Evolutionary conservation across 2,329 filamentous ascomycete genomes (phyloP).

Genomic region (Whalleya microplaca): DNA sequence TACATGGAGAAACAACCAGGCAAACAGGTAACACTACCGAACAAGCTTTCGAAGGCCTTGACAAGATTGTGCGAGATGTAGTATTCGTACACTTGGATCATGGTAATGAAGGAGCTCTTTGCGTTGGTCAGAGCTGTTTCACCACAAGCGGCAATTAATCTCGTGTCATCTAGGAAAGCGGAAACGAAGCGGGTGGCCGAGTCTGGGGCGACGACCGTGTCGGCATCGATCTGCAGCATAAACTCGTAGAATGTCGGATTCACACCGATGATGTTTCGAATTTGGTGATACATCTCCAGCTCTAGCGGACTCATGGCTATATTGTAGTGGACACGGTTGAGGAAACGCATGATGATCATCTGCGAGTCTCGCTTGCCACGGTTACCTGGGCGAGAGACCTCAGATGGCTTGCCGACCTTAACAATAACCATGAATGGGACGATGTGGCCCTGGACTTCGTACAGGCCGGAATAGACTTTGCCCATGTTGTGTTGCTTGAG

Average conservation of each 20-base stretch:
- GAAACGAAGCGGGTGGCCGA: conserved; percentile 91
- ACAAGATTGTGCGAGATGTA: conserved; percentile 97
- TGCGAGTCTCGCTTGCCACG: conserved; percentile 99
- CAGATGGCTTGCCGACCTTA: conserved; percentile 97
- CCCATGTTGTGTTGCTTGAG: conserved; percentile 99
- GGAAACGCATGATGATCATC: conserved; percentile 97
- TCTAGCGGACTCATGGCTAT: conserved; percentile 94
- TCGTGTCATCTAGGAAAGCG: conserved; percentile 87
- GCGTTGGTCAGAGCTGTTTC: conserved; percentile 93
- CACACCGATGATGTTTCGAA: conserved; percentile 97
- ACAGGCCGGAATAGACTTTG: conserved; percentile 96
- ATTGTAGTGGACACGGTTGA: conserved; percentile 99
- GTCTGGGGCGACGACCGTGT: conserved; percentile 90
- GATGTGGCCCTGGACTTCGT: conserved; percentile 97
- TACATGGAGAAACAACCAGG: conserved; percentile 99
- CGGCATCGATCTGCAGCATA: conserved; percentile 93
- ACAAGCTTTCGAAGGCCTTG: conserved; percentile 96
- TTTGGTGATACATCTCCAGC: conserved; percentile 98
- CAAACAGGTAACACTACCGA: conserved; percentile 95
- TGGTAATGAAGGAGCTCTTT: conserved; percentile 91
- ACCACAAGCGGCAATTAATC: conserved; percentile 91
- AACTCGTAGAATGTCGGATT: conserved; percentile 99
- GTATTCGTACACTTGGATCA: conserved; percentile 99
- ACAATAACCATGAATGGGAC: conserved; percentile 96
- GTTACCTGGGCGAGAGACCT: conserved; percentile 93